phyloP scores from a whole-genome alignment of 129 eudicot species.

The Scalesia atractyloides region DNA sequence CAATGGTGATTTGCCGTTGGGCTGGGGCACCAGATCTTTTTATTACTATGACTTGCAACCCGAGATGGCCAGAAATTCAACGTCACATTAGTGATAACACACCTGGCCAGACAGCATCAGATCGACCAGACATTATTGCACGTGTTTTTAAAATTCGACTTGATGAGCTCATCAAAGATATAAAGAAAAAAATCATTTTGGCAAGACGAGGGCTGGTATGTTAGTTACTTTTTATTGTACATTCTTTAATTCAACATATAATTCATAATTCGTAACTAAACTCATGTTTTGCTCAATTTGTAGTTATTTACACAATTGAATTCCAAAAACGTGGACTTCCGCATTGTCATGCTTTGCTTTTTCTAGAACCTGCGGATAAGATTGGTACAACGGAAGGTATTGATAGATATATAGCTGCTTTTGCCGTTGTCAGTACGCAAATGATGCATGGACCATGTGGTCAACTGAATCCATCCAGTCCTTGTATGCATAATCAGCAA shows the following conservation, averaged over 20 bases:
- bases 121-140: not conserved
- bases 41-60: slow-evolving; percentile 11
- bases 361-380: no score
- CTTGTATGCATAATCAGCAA: not conserved
- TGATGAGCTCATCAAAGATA: not conserved
- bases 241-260: no score
- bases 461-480: not conserved
- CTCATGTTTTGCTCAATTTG: not conserved
- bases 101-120: not conserved
- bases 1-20: slow-evolving; percentile 5
- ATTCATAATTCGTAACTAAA: no score
- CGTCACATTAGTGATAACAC: not conserved
- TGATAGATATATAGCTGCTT: no score
- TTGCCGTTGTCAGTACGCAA: not conserved
- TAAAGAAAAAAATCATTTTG: slow-evolving; percentile 1
- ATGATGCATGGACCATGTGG: slow-evolving; percentile 14
- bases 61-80: not conserved
- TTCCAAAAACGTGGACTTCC: slow-evolving; percentile 19
- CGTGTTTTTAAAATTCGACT: slow-evolving; percentile 1
- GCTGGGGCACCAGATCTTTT: not conserved
- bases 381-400: no score
- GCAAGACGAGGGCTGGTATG: not conserved
- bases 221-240: no score
- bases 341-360: slow-evolving; percentile 20
- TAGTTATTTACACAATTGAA: slow-evolving; percentile 18